Evolutionary conservation across 2,329 filamentous ascomycete genomes (phyloP).

Genomic region (Hypocrella siamensis): DNA sequence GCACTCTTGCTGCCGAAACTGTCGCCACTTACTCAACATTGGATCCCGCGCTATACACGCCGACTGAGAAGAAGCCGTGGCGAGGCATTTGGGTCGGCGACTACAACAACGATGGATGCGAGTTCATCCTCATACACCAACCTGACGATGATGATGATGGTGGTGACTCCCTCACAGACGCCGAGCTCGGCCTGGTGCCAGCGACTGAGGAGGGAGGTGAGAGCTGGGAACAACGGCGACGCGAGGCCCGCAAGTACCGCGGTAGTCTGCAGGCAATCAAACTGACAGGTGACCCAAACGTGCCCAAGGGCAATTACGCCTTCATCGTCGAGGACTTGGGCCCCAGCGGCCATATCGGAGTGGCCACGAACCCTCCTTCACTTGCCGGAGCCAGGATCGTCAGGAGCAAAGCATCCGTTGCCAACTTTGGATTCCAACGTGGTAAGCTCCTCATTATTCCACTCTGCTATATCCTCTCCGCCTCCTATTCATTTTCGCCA

Average conservation of each 20-base stretch:
- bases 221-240: conserved; percentile 28
- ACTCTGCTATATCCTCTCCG: background rate
- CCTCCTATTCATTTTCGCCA: background rate
- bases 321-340: conserved; percentile 72
- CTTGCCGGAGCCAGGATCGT: conserved; percentile 63
- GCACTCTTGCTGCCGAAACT: conserved; percentile 37
- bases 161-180: conserved; percentile 19
- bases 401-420: conserved; percentile 61
- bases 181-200: conserved; percentile 23
- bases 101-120: conserved; percentile 75
- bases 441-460: too few relatives aligned
- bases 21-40: conserved; percentile 55
- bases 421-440: conserved; percentile 51
- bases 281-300: conserved; percentile 78
- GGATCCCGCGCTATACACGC: conserved; percentile 59
- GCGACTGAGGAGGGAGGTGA: conserved; percentile 25
- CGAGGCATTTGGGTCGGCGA: conserved; percentile 88
- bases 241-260: conserved; percentile 34
- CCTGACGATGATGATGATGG: conserved; percentile 35
- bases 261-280: conserved; percentile 74
- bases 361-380: conserved; percentile 51
- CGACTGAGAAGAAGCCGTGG: conserved; percentile 66
- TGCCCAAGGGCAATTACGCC: conserved; percentile 72
- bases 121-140: conserved; percentile 75
- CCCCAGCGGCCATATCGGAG: conserved; percentile 43